Evolutionary conservation across 148 eudicot species (phyloP), one percentile per base, ranked within the genome.

Genomic region (Pouteria glomerata): DNA sequence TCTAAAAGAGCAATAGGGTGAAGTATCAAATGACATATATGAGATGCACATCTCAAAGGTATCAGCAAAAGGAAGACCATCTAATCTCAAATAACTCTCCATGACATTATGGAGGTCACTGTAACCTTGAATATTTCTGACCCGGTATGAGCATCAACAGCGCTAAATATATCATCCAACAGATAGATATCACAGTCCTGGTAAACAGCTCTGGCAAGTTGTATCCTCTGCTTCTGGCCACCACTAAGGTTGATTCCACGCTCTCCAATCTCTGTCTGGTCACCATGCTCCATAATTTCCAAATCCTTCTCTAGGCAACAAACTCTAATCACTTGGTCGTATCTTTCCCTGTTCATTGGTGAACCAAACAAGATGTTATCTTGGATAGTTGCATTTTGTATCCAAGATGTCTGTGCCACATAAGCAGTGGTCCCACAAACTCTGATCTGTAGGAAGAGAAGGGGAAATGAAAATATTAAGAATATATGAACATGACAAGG

Each of bases 101-200:
- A 39, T 63, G 31, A 45, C 53, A 45, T 3, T 67, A 11, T 11
- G n/a, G 41, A 39, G 10, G 10, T 39, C 44, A 39, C 44, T 4
- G 13, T 44, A 3, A 80, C 84, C 81, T 77, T 81, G 29, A 81
- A 81, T 74, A 81, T 73, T 47, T 81, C 81, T 27, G 84, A 60
- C 33, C 81, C 84, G 10, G 84, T 77, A 51, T 81, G 81, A 65
- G 81, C 84, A 74, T 81, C 84, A 52, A 81, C 84, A 1, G 84
- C 84, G 61, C 81, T 81, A 47, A 81, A 77, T 8, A 70, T 33
- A 66, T 81, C 84, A 67, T 81, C 84, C 2, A 81, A 76, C 18
- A 81, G 75, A 77, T 81, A 81, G 3, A 77, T 61, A 62, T 81
- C 84, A 71, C 73, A 59, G 27, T 81, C 78, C 50, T 81, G 81